A percentile compares a stretch with the other conserved stretches of the same genome.
Conservation (phyloP, 2,329 filamentous ascomycete species). For the Fusarium sp. region DNA sequence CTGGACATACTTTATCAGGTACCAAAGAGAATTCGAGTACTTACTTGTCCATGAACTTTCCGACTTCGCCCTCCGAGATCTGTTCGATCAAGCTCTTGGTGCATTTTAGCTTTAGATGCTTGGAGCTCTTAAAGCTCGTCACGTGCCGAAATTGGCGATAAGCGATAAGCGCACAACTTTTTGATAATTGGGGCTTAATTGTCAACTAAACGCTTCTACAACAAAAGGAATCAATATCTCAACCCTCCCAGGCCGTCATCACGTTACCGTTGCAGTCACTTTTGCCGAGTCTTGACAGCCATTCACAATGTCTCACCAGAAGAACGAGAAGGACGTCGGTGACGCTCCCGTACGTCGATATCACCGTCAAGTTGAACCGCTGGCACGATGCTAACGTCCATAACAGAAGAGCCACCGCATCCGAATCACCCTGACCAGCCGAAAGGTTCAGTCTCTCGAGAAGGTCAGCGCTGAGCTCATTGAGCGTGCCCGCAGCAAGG, state of each 20-base stretch:
- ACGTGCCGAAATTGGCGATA: slow-evolving; percentile 10
- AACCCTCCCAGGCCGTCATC: slow-evolving; percentile 66
- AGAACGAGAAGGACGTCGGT: slow-evolving; percentile 92
- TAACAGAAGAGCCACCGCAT: slow-evolving; percentile 91
- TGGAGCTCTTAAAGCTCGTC: background rate
- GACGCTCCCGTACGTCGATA: slow-evolving; percentile 77
- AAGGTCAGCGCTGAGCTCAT: slow-evolving; percentile 98
- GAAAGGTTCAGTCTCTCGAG: slow-evolving; percentile 95
- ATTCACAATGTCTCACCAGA: slow-evolving; percentile 89
- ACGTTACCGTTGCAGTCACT: slow-evolving; percentile 77
- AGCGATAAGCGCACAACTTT: slow-evolving; percentile 38
- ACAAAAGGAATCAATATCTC: slow-evolving; percentile 36
- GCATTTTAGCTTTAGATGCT: background rate
- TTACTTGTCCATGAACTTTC: background rate
- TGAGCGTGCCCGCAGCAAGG: slow-evolving; percentile 98
- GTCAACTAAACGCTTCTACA: slow-evolving; percentile 14
- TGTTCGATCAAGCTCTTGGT: background rate
- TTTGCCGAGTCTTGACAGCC: slow-evolving; percentile 78
- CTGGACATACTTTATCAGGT: background rate
- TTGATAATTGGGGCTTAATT: slow-evolving; percentile 28
- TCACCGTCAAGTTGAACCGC: background rate
- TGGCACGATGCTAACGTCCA: slow-evolving; percentile 22
- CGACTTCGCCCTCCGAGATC: background rate
- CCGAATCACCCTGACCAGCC: slow-evolving; percentile 95
- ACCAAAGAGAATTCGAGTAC: background rate